Conservation (phyloP, 805 yeast genomes). For the Candida vaughaniae region DNA sequence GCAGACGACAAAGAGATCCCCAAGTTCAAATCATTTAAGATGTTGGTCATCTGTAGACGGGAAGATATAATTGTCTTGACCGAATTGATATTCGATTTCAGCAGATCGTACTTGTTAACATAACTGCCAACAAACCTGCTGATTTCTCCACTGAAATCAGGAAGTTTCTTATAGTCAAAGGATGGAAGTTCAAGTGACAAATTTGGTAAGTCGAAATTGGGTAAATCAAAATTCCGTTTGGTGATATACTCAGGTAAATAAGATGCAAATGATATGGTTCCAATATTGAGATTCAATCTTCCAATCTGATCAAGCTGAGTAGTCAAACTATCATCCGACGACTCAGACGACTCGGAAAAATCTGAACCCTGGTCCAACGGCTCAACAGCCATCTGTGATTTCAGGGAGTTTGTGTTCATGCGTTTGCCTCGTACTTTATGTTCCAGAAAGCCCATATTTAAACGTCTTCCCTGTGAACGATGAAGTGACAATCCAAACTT, state of each 20-base stretch:
- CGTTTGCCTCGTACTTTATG: no score
- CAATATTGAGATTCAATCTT: slow-evolving; percentile 23
- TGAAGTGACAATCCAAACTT: no score
- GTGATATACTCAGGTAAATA: slow-evolving; percentile 9
- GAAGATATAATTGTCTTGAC: slow-evolving; percentile 40
- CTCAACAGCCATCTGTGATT: neutral
- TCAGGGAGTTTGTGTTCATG: neutral
- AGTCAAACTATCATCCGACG: slow-evolving; percentile 40
- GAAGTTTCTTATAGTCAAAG: slow-evolving; percentile 7
- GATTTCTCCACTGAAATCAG: slow-evolving; percentile 10
- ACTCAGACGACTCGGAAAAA: slow-evolving; percentile 14
- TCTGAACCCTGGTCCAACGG: neutral
- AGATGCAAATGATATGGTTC: slow-evolving; percentile 6
- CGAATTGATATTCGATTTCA: slow-evolving; percentile 11
- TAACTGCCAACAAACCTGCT: slow-evolving; percentile 9
- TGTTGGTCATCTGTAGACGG: slow-evolving; percentile 41
- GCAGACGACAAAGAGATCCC: slow-evolving; percentile 54
- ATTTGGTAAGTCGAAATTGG: slow-evolving; percentile 5
- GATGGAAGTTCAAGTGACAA: slow-evolving; percentile 7
- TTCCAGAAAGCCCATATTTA: no score
- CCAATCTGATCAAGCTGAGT: slow-evolving; percentile 56
- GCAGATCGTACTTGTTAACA: slow-evolving; percentile 15
- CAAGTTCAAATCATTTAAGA: slow-evolving; percentile 38
- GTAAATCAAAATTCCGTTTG: slow-evolving; percentile 8
- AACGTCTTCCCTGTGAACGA: no score